Evolutionary conservation across 1,284 basidiomycete species (phyloP).

Genomic region (Austropuccinia psidii): DNA sequence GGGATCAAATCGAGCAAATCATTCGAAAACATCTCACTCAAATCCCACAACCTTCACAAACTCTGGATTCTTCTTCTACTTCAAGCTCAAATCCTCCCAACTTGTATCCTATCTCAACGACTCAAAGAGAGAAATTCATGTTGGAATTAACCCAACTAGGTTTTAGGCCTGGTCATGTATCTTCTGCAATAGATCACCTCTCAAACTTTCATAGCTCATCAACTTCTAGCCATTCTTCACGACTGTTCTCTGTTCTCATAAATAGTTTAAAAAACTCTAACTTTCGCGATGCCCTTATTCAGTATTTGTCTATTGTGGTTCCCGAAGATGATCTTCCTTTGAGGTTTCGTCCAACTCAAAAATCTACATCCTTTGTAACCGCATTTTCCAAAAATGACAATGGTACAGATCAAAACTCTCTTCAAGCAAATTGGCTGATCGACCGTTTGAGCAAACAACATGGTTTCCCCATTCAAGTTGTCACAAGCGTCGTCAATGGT

Average conservation of each 20-base stretch:
- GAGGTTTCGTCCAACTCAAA: constrained; percentile 57
- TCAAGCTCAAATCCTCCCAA: constrained; percentile 5
- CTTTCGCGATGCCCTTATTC: constrained; percentile 53
- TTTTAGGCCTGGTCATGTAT: constrained; percentile 44
- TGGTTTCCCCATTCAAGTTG: constrained; percentile 68
- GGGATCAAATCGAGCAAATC: constrained; percentile 71
- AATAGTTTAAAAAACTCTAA: constrained; percentile 53
- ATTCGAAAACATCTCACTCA: constrained; percentile 62
- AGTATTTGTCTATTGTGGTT: constrained; percentile 63
- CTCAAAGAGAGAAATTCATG: constrained; percentile 45
- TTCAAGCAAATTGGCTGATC: constrained; percentile 71
- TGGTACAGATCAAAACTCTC: constrained; percentile 54
- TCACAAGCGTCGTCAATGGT: constrained; percentile 53
- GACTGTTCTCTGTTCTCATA: constrained; percentile 46
- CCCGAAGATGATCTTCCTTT: constrained; percentile 70
- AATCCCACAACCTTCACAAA: constrained; percentile 34
- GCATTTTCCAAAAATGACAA: constrained; percentile 18
- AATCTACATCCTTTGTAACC: constrained; percentile 62
- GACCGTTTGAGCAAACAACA: constrained; percentile 74
- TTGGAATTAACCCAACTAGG: constrained; percentile 43
- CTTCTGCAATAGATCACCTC: constrained; percentile 38
- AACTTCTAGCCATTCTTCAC: constrained; percentile 43
- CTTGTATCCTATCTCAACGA: too few relatives aligned
- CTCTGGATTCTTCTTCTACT: background rate
- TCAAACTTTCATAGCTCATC: constrained; percentile 32